Evolutionary conservation across 2,329 filamentous ascomycete species (phyloP).

Genomic region (Shiraia sp.): DNA sequence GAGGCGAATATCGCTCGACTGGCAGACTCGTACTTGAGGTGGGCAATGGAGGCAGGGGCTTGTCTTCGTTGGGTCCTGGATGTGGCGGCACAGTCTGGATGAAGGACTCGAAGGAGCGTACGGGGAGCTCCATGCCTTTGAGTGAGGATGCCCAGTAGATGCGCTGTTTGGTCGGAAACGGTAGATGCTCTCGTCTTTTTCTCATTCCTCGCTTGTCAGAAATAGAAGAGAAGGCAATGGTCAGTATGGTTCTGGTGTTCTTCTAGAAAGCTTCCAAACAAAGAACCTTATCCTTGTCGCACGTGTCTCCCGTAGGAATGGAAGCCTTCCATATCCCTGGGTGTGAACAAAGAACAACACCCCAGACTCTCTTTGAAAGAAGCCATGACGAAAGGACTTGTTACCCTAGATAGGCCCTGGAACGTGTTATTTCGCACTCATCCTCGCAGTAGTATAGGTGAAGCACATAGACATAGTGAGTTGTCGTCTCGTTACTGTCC

Average conservation of each 20-base stretch:
- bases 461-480: too few species aligned
- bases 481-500: too few species aligned
- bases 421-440: too few species aligned
- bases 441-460: too few species aligned
- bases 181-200: constrained; percentile 22
- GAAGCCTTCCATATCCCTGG: constrained; percentile 13
- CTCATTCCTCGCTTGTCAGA: constrained; percentile 29
- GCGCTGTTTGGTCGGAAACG: constrained; percentile 24
- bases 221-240: constrained; percentile 16
- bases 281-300: constrained; percentile 25
- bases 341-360: constrained; percentile 32
- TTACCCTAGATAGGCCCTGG: too few species aligned
- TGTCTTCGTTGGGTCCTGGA: constrained; percentile 18
- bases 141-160: constrained; percentile 30
- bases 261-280: constrained; percentile 38
- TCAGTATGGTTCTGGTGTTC: constrained; percentile 5
- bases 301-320: constrained; percentile 26
- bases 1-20: constrained; percentile 5
- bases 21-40: constrained; percentile 4
- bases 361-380: too few species aligned
- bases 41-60: constrained; percentile 33
- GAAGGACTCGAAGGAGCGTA: constrained; percentile 39
- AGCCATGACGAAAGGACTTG: too few species aligned
- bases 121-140: constrained; percentile 38
- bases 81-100: constrained; percentile 26